phyloP scores from a whole-genome alignment of 75 land plant genomes.

The Picea sitchensis region DNA sequence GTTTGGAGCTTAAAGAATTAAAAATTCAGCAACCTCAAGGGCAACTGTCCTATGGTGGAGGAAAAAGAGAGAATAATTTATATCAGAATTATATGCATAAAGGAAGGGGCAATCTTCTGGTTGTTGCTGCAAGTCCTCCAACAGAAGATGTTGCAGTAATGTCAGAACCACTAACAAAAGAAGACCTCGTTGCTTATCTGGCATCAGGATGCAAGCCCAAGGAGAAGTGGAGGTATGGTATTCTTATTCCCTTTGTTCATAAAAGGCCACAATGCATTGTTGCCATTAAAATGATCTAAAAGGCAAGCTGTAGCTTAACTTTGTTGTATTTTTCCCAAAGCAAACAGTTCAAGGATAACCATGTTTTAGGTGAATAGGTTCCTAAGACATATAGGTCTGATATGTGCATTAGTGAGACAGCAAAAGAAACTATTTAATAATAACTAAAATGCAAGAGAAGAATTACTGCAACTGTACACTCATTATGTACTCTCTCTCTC shows the following conservation, averaged over 20 bases:
- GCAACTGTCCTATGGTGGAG: no score
- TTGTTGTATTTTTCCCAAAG: not conserved
- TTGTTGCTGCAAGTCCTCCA: slow-evolving; percentile 87
- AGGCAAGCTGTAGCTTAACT: not conserved
- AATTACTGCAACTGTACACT: no score
- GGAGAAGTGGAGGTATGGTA: slow-evolving; percentile 84
- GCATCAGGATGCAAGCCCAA: slow-evolving; percentile 97
- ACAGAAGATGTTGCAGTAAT: slow-evolving; percentile 73
- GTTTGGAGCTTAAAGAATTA: slow-evolving; percentile 9
- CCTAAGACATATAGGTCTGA: not conserved
- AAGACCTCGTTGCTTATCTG: slow-evolving; percentile 87
- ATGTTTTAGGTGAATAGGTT: not conserved
- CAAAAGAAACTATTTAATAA: no score
- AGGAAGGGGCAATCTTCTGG: slow-evolving; percentile 8
- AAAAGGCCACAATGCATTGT: no score
- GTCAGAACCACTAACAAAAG: slow-evolving; percentile 82
- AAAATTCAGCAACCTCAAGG: not conserved
- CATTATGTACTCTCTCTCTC: no score
- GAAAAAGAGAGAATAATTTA: not conserved
- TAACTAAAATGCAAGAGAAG: no score
- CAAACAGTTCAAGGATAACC: not conserved
- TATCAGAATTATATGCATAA: not conserved
- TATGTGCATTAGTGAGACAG: no score
- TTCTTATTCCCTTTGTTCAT: not conserved
- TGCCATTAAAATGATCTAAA: not conserved